Evolutionary conservation across 768 basidiomycete genomes (phyloP).

Genomic region (Calvatia gigantea): DNA sequence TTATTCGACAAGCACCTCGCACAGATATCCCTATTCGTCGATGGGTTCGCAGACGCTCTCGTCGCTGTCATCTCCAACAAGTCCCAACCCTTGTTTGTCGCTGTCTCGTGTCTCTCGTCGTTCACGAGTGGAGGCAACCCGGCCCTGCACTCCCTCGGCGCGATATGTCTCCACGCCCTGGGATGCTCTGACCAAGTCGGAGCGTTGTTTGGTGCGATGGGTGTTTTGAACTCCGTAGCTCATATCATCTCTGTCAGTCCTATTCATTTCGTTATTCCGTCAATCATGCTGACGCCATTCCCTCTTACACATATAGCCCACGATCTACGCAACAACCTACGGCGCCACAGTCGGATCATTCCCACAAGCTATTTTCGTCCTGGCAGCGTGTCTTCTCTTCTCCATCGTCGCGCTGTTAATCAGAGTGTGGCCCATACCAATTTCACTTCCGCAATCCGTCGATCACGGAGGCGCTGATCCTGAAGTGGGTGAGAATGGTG

Average conservation of each 20-base stretch:
- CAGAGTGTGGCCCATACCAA: conserved; percentile 24
- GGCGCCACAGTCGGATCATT: conserved; percentile 57
- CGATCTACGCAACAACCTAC: conserved; percentile 67
- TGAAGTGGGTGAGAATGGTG: neutral
- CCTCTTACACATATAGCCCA: conserved; percentile 43
- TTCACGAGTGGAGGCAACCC: conserved; percentile 70
- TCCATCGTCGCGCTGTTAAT: conserved; percentile 44
- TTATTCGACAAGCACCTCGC: conserved; percentile 68
- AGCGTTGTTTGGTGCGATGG: conserved; percentile 67
- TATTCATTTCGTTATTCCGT: neutral
- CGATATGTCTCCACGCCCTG: conserved; percentile 60
- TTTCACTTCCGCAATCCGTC: neutral
- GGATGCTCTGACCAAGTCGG: conserved; percentile 48
- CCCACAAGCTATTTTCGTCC: conserved; percentile 66
- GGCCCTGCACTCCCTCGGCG: conserved; percentile 65
- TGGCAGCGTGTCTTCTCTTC: conserved; percentile 54
- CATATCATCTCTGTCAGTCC: conserved; percentile 54
- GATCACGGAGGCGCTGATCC: neutral
- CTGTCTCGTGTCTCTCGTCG: conserved; percentile 57
- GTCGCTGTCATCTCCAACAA: conserved; percentile 52
- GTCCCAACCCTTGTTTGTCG: conserved; percentile 52
- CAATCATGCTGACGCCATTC: neutral
- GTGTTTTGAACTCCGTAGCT: conserved; percentile 61
- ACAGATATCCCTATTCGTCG: conserved; percentile 60
- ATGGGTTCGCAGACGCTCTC: conserved; percentile 60